Evolutionary conservation across 768 basidiomycete species (phyloP).

Genomic region (Suillus subaureus): DNA sequence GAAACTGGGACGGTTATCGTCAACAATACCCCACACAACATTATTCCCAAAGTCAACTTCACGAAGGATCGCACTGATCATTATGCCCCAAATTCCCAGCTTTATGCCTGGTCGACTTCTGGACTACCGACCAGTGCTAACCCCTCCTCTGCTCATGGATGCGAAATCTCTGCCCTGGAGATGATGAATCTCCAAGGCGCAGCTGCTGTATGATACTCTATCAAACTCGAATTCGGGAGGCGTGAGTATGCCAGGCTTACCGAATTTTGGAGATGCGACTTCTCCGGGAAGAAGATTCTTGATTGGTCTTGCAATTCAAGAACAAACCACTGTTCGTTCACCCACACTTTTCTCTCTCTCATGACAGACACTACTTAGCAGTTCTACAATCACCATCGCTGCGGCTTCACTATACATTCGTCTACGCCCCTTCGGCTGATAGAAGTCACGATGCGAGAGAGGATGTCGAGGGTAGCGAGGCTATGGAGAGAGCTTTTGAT

Average conservation of each 20-base stretch:
- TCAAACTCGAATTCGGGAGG: slow-evolving; percentile 3
- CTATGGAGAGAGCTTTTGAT: slow-evolving; percentile 43
- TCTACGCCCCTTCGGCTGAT: slow-evolving; percentile 58
- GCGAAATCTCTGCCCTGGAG: slow-evolving; percentile 31
- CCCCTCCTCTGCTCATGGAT: not conserved
- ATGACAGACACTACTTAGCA: slow-evolving; percentile 46
- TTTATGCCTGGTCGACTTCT: slow-evolving; percentile 25
- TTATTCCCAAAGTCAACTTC: no score
- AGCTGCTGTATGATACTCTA: slow-evolving; percentile 38
- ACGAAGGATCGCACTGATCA: no score
- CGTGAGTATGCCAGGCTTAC: slow-evolving; percentile 48
- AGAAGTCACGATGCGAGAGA: no score
- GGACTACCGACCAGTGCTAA: slow-evolving; percentile 44
- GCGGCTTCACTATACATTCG: slow-evolving; percentile 66
- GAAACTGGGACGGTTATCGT: no score
- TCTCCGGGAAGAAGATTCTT: slow-evolving; percentile 70
- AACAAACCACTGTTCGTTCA: slow-evolving; percentile 70
- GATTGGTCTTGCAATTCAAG: slow-evolving; percentile 67
- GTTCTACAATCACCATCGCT: slow-evolving; percentile 57
- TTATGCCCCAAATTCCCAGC: no score
- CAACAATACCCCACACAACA: no score
- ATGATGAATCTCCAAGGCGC: slow-evolving; percentile 50
- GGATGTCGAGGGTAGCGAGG: slow-evolving; percentile 36
- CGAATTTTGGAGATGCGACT: slow-evolving; percentile 71
- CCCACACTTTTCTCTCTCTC: slow-evolving; percentile 64